A percentile compares a stretch with the other conserved stretches of the same genome.
Evolutionary conservation across 768 basidiomycete genomes (phyloP).

Genomic region (Tulasnella calospora): DNA sequence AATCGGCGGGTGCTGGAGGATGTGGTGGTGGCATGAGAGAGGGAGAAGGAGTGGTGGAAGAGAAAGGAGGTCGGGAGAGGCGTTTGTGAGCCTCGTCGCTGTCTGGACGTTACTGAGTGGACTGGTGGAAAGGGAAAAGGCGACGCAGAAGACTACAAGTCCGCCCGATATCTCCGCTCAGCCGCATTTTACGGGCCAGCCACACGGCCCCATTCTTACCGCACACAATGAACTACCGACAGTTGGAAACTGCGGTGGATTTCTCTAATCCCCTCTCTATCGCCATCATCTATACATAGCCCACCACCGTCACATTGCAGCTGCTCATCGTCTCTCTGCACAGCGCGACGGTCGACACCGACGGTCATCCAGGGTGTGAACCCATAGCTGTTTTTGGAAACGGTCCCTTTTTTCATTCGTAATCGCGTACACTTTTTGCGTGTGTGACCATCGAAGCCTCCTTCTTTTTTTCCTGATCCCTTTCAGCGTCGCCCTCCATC

Average conservation of each 20-base stretch:
- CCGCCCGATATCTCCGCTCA: not conserved
- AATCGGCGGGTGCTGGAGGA: not conserved
- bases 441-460: slow-evolving; percentile 1
- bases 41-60: slow-evolving; percentile 11
- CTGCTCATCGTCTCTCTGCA: not conserved
- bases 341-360: not conserved
- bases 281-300: not conserved
- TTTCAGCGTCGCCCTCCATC: not conserved
- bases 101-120: slow-evolving; percentile 18
- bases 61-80: slow-evolving; percentile 16
- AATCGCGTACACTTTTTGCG: not conserved
- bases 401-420: not conserved
- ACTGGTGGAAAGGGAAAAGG: slow-evolving; percentile 11
- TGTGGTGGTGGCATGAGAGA: not conserved
- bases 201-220: too few relatives aligned
- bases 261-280: not conserved
- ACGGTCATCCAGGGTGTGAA: not conserved
- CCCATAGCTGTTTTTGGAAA: slow-evolving; percentile 4
- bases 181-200: not conserved
- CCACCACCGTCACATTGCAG: not conserved
- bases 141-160: not conserved
- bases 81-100: slow-evolving; percentile 12
- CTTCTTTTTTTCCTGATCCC: not conserved
- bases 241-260: not conserved
- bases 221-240: not conserved